These are phyloP conservation scores for Panus rudis DNA, from an alignment of 768 basidiomycete species.

Conservation along the genomic window DNA sequence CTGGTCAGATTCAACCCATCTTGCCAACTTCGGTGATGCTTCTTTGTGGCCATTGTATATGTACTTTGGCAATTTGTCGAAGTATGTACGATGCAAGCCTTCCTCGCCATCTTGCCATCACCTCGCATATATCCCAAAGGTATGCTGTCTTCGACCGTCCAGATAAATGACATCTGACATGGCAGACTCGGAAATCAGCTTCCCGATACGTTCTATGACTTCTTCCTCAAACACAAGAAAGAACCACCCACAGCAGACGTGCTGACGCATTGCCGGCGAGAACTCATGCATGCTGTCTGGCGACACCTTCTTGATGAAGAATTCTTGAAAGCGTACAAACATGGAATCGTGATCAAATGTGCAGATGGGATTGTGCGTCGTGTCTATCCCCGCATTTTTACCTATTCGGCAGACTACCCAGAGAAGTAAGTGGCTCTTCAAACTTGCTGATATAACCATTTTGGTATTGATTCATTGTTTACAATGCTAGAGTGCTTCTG, in stretches of 20 bases:
- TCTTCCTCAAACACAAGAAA: conserved; percentile 2
- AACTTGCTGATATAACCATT: background rate
- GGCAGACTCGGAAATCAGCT: conserved; percentile 10
- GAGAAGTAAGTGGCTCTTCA: conserved; percentile 17
- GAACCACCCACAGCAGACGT: background rate
- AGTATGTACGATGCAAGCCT: conserved; percentile 5
- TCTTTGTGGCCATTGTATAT: conserved; percentile 14
- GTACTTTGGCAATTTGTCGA: conserved; percentile 5
- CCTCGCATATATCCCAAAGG: conserved; percentile 14
- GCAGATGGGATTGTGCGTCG: conserved; percentile 15
- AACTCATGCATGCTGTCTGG: conserved; percentile 19
- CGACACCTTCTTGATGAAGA: conserved; percentile 10
- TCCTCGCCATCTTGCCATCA: conserved; percentile 13
- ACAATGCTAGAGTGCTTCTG: conserved; percentile 29
- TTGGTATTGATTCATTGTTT: too few species aligned
- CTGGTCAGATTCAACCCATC: conserved; percentile 22
- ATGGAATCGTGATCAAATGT: conserved; percentile 17
- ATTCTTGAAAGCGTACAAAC: conserved; percentile 16
- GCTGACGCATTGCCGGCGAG: conserved; percentile 16
- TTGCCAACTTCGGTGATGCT: conserved; percentile 14
- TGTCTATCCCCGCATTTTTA: conserved; percentile 18
- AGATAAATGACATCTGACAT: background rate
- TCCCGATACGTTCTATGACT: conserved; percentile 9
- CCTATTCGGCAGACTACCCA: conserved; percentile 24
- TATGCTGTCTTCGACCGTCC: background rate